Evolutionary conservation across 495 filamentous ascomycete genomes (phyloP).

Genomic region (Lasiosphaeria hispida): DNA sequence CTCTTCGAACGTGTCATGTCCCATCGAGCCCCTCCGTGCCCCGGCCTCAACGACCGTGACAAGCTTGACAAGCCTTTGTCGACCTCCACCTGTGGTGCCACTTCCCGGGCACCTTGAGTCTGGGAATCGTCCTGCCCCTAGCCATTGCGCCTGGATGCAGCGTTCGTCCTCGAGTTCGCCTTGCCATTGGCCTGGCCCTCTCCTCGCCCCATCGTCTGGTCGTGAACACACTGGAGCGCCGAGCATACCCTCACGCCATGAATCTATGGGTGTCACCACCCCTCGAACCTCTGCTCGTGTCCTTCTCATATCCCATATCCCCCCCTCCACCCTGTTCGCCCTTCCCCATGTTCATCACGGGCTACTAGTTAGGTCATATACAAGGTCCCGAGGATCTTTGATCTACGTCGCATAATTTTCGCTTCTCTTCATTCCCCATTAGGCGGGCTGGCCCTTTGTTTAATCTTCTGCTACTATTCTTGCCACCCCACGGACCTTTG

Average conservation of each 20-base stretch:
- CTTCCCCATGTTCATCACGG: constrained; percentile 4
- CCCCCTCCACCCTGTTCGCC: not conserved
- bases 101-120: constrained; percentile 5
- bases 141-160: not conserved
- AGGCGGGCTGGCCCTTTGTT: constrained; percentile 12
- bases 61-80: not conserved
- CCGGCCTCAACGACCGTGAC: not conserved
- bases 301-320: too few relatives aligned
- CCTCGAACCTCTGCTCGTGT: too few relatives aligned
- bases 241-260: too few relatives aligned
- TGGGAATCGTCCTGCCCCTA: not conserved
- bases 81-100: constrained; percentile 8
- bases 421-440: constrained; percentile 7
- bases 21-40: constrained; percentile 6
- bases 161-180: not conserved
- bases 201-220: not conserved
- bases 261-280: too few relatives aligned
- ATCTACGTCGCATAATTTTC: constrained; percentile 27
- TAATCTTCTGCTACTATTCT: constrained; percentile 16
- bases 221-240: not conserved
- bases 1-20: constrained; percentile 10
- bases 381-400: constrained; percentile 25
- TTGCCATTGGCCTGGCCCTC: constrained; percentile 10
- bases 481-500: constrained; percentile 9
- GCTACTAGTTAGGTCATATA: constrained; percentile 22